phyloP scores from a whole-genome alignment of 371 early-diverging fungal species.

The Mucor circinelloides region DNA sequence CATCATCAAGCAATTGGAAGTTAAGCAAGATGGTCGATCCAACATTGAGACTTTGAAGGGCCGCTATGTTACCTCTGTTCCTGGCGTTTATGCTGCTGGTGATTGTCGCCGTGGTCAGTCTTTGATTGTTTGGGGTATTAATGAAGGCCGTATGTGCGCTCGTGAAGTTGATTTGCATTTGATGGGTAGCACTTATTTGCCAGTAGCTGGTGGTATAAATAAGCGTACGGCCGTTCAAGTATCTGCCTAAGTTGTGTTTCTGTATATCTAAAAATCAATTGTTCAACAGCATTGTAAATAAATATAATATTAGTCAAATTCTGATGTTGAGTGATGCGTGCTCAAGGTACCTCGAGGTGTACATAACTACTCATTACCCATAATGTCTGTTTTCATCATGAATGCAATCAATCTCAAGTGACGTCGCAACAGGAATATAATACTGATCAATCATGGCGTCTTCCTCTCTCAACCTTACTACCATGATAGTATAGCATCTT shows the following conservation, averaged over 20 bases:
- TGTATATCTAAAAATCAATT: not conserved
- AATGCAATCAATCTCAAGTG: too few species aligned
- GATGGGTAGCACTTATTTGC: constrained; percentile 68
- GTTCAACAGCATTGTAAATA: not conserved
- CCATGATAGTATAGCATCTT: too few species aligned
- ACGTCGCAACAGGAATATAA: too few species aligned
- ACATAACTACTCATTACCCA: too few species aligned
- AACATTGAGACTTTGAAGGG: constrained; percentile 80
- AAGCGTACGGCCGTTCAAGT: constrained; percentile 31
- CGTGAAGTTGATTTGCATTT: constrained; percentile 86
- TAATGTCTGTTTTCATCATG: too few species aligned
- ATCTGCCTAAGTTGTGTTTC: not conserved
- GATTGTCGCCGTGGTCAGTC: constrained; percentile 96
- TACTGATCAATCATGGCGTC: too few species aligned
- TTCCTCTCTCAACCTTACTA: too few species aligned
- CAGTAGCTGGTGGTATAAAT: constrained; percentile 68
- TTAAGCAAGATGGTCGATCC: constrained; percentile 73
- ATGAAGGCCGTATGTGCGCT: constrained; percentile 95
- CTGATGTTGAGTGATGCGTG: too few species aligned
- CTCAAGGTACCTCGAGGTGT: too few species aligned
- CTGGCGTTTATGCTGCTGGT: constrained; percentile 93
- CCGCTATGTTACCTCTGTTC: constrained; percentile 74
- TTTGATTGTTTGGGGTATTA: constrained; percentile 96
- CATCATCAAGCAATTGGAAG: constrained; percentile 75
- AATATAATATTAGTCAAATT: not conserved